These are phyloP conservation scores for Striga asiatica DNA, from an alignment of 257 asterid genomes.

Conservation along the genomic window DNA sequence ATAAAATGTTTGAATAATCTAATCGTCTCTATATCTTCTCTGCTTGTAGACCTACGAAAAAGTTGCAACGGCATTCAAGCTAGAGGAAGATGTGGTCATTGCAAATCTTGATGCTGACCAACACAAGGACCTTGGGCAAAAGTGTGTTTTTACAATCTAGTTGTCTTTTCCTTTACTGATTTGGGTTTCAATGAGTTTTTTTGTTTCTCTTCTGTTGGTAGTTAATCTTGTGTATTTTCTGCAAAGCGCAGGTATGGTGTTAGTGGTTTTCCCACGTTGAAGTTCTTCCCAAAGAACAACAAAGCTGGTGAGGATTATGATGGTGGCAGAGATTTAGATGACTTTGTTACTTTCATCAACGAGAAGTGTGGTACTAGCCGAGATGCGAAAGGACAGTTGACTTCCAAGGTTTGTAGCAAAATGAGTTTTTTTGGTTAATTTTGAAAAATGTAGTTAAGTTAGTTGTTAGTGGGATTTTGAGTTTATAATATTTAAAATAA, in stretches of 20 bases:
- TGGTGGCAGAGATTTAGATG: slow-evolving; percentile 41
- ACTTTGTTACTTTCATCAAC: slow-evolving; percentile 72
- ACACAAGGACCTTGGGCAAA: slow-evolving; percentile 67
- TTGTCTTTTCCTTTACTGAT: background rate
- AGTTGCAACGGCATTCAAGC: slow-evolving; percentile 71
- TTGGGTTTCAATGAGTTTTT: too few species aligned
- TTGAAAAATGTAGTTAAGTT: too few species aligned
- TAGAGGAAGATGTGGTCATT: slow-evolving; percentile 71
- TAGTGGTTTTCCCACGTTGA: slow-evolving; percentile 36
- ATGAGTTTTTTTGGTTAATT: too few species aligned
- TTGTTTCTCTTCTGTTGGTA: slow-evolving; percentile 1
- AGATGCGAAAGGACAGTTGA: slow-evolving; percentile 68
- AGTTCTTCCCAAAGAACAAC: slow-evolving; percentile 90
- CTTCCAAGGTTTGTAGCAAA: slow-evolving; percentile 48
- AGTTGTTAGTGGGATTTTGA: too few species aligned
- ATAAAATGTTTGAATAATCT: slow-evolving; percentile 1
- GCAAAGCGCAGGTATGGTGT: slow-evolving; percentile 31
- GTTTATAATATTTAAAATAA: too few species aligned
- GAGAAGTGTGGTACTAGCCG: slow-evolving; percentile 86
- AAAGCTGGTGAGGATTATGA: slow-evolving; percentile 93
- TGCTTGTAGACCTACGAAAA: slow-evolving; percentile 62
- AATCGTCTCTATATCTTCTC: slow-evolving; percentile 12
- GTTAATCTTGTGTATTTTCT: slow-evolving; percentile 11
- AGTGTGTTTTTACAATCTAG: slow-evolving; percentile 32
- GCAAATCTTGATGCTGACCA: slow-evolving; percentile 88